These are phyloP conservation scores for Hapsidospora chrysogenum DNA, from an alignment of 495 filamentous ascomycete genomes.

Conservation along the genomic window DNA sequence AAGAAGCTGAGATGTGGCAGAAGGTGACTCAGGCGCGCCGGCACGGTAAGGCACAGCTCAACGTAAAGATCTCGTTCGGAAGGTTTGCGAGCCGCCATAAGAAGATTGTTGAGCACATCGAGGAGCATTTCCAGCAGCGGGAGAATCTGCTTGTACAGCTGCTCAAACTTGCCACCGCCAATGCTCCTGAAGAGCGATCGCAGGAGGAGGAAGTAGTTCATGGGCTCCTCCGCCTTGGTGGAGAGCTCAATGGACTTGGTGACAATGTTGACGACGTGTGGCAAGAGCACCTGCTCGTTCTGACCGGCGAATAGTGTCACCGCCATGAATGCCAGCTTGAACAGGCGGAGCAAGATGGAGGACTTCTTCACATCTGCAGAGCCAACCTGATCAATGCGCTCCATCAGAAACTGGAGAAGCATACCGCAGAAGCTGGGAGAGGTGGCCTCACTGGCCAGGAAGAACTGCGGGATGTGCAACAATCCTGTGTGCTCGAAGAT, in stretches of 20 bases:
- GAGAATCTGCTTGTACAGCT: conserved; percentile 93
- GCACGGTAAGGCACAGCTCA: conserved; percentile 89
- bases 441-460: conserved; percentile 93
- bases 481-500: conserved; percentile 93
- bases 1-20: conserved; percentile 93
- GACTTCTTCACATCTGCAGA: conserved; percentile 80
- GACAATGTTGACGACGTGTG: conserved; percentile 90
- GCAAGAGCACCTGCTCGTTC: conserved; percentile 88
- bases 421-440: conserved; percentile 95
- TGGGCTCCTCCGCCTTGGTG: conserved; percentile 87
- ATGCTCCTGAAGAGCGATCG: conserved; percentile 91
- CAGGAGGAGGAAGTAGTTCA: conserved; percentile 95
- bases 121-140: conserved; percentile 93
- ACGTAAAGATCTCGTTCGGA: conserved; percentile 91
- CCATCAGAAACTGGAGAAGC: conserved; percentile 94
- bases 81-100: conserved; percentile 75
- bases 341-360: conserved; percentile 80
- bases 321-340: conserved; percentile 99
- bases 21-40: conserved; percentile 84
- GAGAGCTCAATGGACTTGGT: conserved; percentile 92
- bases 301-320: conserved; percentile 88
- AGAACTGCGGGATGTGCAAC: conserved; percentile 92
- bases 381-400: conserved; percentile 84
- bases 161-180: conserved; percentile 91
- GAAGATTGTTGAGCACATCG: conserved; percentile 87